Percentiles rank a stretch among this genome's conserved stretches.
These are phyloP conservation scores for Yamadazyma atlantica DNA, from an alignment of 1,139 yeast species.

Conservation along the genomic window DNA sequence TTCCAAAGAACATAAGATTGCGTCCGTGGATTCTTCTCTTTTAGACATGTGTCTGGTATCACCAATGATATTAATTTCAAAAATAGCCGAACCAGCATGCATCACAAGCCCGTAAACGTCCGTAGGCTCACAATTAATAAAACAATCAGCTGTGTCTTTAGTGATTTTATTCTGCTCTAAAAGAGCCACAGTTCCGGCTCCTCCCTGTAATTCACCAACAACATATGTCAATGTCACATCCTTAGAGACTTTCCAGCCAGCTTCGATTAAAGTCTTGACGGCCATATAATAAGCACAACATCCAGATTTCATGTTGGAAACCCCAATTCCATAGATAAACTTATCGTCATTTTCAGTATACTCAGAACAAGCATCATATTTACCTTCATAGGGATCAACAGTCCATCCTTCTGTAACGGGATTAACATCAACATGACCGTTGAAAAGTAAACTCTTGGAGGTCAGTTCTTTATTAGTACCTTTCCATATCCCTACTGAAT, in stretches of 20 bases:
- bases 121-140: conserved; percentile 16
- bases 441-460: conserved; percentile 20
- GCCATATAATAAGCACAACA: conserved; percentile 28
- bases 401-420: conserved; percentile 29
- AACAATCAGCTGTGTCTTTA: conserved; percentile 14
- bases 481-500: conserved; percentile 24
- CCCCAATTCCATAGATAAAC: conserved; percentile 24
- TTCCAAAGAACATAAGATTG: conserved; percentile 16
- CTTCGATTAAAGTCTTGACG: conserved; percentile 20
- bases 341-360: conserved; percentile 11
- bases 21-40: conserved; percentile 17
- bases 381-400: conserved; percentile 23
- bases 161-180: conserved; percentile 14
- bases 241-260: conserved; percentile 15
- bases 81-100: conserved; percentile 17
- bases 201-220: conserved; percentile 18
- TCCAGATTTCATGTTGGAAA: conserved; percentile 26
- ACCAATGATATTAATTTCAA: conserved; percentile 16
- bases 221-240: conserved; percentile 16
- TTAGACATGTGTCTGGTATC: conserved; percentile 17
- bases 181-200: conserved; percentile 17
- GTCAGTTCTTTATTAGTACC: conserved; percentile 16
- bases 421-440: conserved; percentile 26
- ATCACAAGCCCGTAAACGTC: conserved; percentile 14
- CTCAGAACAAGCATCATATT: conserved; percentile 14